Conservation (phyloP, 495 filamentous ascomycete species). For the Xylaria intraflava region DNA sequence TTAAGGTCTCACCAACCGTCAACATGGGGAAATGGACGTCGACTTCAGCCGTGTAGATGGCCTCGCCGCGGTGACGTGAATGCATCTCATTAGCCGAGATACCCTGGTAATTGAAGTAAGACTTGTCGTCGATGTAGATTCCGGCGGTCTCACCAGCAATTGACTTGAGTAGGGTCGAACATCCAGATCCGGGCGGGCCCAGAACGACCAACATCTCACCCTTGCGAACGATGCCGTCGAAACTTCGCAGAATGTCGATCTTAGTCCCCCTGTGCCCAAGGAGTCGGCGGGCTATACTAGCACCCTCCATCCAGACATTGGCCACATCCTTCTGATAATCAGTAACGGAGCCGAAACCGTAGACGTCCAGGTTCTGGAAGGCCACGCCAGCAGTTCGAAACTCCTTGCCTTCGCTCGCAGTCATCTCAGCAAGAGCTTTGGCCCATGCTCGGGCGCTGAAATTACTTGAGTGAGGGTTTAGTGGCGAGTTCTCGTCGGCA, state of each 20-base stretch:
- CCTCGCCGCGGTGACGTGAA: conserved; percentile 65
- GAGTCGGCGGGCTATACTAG: conserved; percentile 39
- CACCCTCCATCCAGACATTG: conserved; percentile 55
- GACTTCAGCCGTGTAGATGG: conserved; percentile 73
- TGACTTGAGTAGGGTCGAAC: conserved; percentile 73
- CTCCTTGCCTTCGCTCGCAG: conserved; percentile 35
- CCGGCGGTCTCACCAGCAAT: conserved; percentile 73
- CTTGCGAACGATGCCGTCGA: conserved; percentile 66
- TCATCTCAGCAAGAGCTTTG: conserved; percentile 45
- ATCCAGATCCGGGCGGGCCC: conserved; percentile 71
- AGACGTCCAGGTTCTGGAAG: conserved; percentile 62
- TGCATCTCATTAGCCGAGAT: conserved; percentile 57
- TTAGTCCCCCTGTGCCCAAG: conserved; percentile 52
- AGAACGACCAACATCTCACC: conserved; percentile 79
- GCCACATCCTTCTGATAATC: conserved; percentile 74
- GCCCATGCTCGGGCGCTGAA: conserved; percentile 51
- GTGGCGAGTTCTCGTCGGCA: conserved; percentile 33
- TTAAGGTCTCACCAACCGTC: conserved; percentile 69
- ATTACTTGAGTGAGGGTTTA: conserved; percentile 47
- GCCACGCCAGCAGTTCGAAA: conserved; percentile 47
- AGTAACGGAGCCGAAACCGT: conserved; percentile 68
- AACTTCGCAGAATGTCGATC: conserved; percentile 71
- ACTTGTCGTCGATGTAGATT: conserved; percentile 55
- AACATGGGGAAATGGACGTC: conserved; percentile 82
- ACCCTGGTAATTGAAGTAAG: conserved; percentile 71